Base-by-base conservation (phyloP, 495 filamentous ascomycete genomes). In the Xylaria venustula region DNA sequence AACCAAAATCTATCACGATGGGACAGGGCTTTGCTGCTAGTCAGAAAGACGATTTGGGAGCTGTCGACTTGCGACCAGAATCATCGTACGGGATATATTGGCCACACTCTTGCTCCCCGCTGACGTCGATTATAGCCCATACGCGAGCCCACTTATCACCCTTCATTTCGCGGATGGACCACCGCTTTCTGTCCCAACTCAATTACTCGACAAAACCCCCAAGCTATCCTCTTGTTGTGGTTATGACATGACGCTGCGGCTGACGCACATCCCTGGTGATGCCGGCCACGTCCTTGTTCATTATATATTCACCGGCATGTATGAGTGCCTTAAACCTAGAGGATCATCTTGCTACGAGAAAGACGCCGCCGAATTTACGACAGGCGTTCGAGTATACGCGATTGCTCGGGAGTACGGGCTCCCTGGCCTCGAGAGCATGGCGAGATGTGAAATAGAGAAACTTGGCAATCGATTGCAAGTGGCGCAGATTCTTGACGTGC, bases 211-310 rank as follows among this genome's bases (percentile, higher is more conserved):
- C 2, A 63, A 52, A 30, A 44, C 37, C 15, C 15, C 62, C 25
- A 56, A 51, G n/a, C 56, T 72, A 2, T 42, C 46, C 30, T 46
- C 25, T 12, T 54, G 52, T 17, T 54, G 34, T 53, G 46, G 30
- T 2, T 52, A 41, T 17, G 22, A 56, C 32, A 62, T 11, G 23
- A 51, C 2, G 9, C 34, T 61, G 47, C 17, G 49, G 47, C 22
- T 73, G 5, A 0, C 7, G 1, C 4, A 56, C 8, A 54, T 69
- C 8, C 60, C 72, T 6, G 9, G 23, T 25, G 48, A 47, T 14
- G 60, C 49, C n/a, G 67, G 68, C 32, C 72, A 76, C 25, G 66
- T 71, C 14, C 15, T 76, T 19, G 62, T 72, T 6, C 47, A 71
- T 11, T 71, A 66, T 28, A 51, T 76, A n/a, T 71, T 67, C 46